These are phyloP conservation scores for Dimocarpus longan DNA, from an alignment of 345 rosid species.

Conservation along the genomic window DNA sequence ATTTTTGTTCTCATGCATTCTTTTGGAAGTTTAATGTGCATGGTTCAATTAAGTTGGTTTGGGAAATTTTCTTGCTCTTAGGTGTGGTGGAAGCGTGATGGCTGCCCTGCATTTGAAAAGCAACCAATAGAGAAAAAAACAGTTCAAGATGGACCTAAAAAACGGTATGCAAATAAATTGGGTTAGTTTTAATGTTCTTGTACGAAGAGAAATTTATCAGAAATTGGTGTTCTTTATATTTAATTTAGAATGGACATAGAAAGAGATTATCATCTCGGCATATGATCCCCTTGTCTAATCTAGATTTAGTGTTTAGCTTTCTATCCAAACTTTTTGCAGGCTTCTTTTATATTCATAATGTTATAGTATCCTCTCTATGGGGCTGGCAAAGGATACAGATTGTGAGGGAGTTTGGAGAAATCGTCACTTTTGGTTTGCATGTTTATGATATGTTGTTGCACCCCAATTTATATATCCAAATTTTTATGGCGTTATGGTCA, in stretches of 20 bases:
- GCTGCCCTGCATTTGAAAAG: slow-evolving; percentile 94
- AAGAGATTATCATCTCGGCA: neutral
- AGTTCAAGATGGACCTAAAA: slow-evolving; percentile 63
- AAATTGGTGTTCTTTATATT: slow-evolving; percentile 1
- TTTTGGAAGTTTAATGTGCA: slow-evolving; percentile 14
- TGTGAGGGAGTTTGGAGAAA: neutral
- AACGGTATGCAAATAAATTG: slow-evolving; percentile 54
- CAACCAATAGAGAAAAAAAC: slow-evolving; percentile 72
- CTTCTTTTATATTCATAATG: neutral
- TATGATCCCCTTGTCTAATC: neutral
- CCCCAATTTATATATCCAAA: neutral
- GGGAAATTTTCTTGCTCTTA: slow-evolving; percentile 31
- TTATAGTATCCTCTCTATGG: neutral
- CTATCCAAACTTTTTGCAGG: neutral
- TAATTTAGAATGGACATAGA: neutral
- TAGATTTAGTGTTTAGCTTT: neutral
- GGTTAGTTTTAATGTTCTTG: neutral
- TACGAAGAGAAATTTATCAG: neutral
- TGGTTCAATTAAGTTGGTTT: slow-evolving; percentile 14
- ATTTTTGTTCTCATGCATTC: neutral
- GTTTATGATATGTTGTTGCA: neutral
- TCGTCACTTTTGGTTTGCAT: neutral
- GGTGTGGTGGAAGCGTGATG: slow-evolving; percentile 99
- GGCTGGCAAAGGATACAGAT: neutral
- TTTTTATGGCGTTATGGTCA: neutral